Base-by-base conservation (phyloP, 805 yeast species). In the Maudiozyma serrabonitensis region DNA sequence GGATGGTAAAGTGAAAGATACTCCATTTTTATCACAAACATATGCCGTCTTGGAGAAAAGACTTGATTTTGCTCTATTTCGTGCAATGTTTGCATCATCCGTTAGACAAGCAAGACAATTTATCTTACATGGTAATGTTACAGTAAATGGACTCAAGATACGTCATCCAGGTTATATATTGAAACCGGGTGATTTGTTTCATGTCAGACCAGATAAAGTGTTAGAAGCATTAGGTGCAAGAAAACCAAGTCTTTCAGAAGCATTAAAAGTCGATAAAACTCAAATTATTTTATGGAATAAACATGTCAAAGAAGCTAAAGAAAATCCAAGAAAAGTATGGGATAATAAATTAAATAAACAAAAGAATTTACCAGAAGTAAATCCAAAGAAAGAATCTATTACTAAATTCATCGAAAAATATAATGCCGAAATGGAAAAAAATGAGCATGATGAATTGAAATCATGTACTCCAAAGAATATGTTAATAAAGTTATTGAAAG, bases 71-170 rank as follows among this genome's bases (percentile, higher is more conserved):
- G 97, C 96, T 2, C 60, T 91, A 11, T 93, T 87, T 71, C 81
- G 99, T 68, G 75, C 96, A 18, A 76, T 91, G 85, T 89, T 91
- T 72, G 96, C 98, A 5, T 79, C 95, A 5, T 85, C 95, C 7
- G 80, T 88, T 3, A 82, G 97, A 73, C 98, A 91, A 69, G 96
- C 99, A 2, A 79, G 96, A 57, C 89, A 86, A 63, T 88, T 85
- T 60, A 82, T 93, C 52, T 67, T 86, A 15, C 81, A 80, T 44
- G 95, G 95, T 1, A 73, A 82, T 55, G 98, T 91, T 12, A 72
- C 74, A 54, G 98, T 91, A 39, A 93, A 91, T 63, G 97, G 96
- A 9, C 77, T 83, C 35, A 74, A 72, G 15, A 82, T 90, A 52
- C 78, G 75, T 58, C 87, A 85, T 58, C 95, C 97, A 4, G 80